Conservation (phyloP, 2,329 filamentous ascomycete genomes). For the Cadophora sp. region DNA sequence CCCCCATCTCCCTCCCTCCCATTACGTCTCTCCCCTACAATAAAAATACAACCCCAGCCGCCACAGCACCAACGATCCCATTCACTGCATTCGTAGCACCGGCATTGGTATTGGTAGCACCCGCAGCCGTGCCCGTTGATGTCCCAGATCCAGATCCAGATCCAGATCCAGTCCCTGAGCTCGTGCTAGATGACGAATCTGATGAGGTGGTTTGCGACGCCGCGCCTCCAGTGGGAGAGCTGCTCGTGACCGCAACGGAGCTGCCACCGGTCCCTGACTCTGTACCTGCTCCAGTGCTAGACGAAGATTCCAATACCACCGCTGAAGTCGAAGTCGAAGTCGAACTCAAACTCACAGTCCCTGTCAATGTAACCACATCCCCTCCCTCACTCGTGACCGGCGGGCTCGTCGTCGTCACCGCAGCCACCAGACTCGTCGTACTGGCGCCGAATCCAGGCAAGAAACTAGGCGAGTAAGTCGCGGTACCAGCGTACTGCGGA, state of each 20-base stretch:
- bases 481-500: slow-evolving; percentile 33
- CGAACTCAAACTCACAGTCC: neutral
- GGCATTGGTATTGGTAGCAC: neutral
- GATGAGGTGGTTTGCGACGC: neutral
- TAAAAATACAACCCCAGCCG: slow-evolving; percentile 8
- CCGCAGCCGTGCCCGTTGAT: neutral
- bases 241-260: neutral
- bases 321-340: neutral
- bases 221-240: neutral
- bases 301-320: neutral
- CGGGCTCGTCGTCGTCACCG: neutral
- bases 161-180: neutral
- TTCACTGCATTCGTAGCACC: neutral
- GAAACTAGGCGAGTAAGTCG: slow-evolving; percentile 32
- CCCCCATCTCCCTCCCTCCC: neutral
- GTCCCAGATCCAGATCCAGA: neutral
- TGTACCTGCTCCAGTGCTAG: too few species aligned
- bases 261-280: neutral
- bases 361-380: neutral
- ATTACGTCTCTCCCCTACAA: neutral
- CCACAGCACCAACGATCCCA: slow-evolving; percentile 8
- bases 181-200: neutral
- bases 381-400: neutral
- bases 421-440: neutral
- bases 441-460: slow-evolving; percentile 9